Conservation (phyloP, 345 rosid species). For the Hibiscus syriacus region DNA sequence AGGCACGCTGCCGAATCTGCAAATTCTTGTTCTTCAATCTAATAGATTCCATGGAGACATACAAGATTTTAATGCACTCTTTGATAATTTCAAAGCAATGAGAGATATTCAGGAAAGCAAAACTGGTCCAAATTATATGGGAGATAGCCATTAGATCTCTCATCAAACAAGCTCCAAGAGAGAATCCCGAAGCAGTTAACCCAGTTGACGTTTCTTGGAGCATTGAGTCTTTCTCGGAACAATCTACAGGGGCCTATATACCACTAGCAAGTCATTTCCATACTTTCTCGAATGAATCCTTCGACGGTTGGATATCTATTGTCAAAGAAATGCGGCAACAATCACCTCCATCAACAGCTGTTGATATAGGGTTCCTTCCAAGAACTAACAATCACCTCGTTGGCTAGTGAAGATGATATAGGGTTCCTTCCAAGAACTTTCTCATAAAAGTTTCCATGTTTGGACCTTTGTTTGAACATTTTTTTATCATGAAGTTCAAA, state of each 20-base stretch:
- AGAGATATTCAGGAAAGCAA: background rate
- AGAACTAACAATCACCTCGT: no score
- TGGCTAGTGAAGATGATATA: no score
- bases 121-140: background rate
- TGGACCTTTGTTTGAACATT: no score
- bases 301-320: background rate
- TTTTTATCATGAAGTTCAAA: no score
- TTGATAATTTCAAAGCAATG: background rate
- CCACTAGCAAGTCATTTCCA: background rate
- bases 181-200: background rate
- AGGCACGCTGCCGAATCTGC: background rate
- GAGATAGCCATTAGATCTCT: slow-evolving; percentile 8
- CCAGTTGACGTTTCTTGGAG: background rate
- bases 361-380: no score
- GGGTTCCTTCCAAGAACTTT: no score
- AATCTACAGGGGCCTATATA: slow-evolving; percentile 4
- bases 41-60: background rate
- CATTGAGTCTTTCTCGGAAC: background rate
- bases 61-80: background rate
- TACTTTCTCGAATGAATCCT: background rate
- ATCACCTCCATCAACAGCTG: background rate
- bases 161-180: slow-evolving; percentile 7
- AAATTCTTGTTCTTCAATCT: background rate
- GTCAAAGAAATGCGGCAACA: background rate
- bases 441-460: no score